Base-by-base conservation (phyloP, 805 yeast species). In the Tetrapisispora fleetii region DNA sequence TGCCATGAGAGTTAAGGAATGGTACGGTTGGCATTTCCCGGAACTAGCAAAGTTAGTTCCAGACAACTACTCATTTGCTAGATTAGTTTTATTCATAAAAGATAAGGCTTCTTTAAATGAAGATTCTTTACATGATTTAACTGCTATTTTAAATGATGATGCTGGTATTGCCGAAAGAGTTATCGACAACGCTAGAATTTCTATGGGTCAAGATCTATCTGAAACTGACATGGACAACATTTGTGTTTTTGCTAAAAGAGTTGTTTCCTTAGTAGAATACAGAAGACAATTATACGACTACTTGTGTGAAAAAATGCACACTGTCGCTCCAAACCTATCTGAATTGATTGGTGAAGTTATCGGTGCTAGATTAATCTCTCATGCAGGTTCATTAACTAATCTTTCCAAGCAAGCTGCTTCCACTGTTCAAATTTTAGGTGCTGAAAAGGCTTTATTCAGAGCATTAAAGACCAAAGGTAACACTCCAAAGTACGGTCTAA, bases 1-100 rank as follows among this genome's bases (percentile, higher is more conserved):
- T 69, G 83, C 96, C 51, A 89, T 89, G 97, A 82, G 97, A 72
- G 93, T 85, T 57, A 87, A 89, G 75, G 97, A 89, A 73, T 89
- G 97, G 97, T 89, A 89, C 73, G 95, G 96, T 62, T 89, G 97
- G 97, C 97, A 89, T 69, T 89, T 93, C 82, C 97, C 97, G 51
- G 97, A 89, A 74, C 79, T 89, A 72, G 93, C 95, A 60, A 86
- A 85, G 72, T 78, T 90, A 62, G 95, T 86, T 47, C 80, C 87
- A 58, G 96, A 90, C 71, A 89, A 88, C 77, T 85, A 85, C 74
- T 73, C 76, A 54, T 90, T 78, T 69, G 96, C 97, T 58, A 80
- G 78, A 67, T 77, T 91, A 54, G 86, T 88, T 52, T 72, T 88
- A 54, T 76, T 77, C 71, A 87, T 93, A 67, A 79, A 80, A 71